phyloP scores from a whole-genome alignment of 139 green algal genomes.

The Tetradesmus obliquus region DNA sequence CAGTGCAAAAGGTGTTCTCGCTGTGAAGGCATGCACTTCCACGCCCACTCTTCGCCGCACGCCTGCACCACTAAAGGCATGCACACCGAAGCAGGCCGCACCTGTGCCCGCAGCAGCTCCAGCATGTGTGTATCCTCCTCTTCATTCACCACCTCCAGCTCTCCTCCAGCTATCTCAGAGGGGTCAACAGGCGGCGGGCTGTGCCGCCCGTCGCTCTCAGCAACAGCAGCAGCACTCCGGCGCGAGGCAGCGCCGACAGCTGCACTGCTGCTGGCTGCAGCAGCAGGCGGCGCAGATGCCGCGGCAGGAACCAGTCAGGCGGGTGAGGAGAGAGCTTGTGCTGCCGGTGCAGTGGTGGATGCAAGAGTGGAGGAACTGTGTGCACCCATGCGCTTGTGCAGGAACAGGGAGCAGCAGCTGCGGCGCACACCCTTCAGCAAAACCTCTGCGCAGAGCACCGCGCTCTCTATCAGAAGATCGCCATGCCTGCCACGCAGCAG shows the following conservation, averaged over 20 bases:
- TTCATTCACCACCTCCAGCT: conserved; percentile 77
- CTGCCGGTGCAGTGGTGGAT: no score
- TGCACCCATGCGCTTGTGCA: no score
- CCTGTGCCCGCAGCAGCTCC: conserved; percentile 73
- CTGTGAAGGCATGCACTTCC: no score
- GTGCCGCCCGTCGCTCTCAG: conserved; percentile 62
- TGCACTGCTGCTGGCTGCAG: not conserved
- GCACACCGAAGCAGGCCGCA: conserved; percentile 12
- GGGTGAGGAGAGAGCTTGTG: not conserved
- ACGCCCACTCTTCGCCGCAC: not conserved
- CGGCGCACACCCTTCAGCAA: no score
- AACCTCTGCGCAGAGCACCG: no score
- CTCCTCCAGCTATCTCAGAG: conserved; percentile 41
- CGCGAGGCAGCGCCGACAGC: not conserved
- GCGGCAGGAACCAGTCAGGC: not conserved
- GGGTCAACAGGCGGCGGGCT: conserved; percentile 73
- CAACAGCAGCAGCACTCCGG: not conserved
- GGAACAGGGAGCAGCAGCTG: no score
- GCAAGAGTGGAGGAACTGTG: no score
- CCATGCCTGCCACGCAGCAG: no score
- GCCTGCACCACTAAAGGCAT: not conserved
- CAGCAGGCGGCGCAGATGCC: not conserved
- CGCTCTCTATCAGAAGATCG: no score
- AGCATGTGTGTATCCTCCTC: conserved; percentile 79
- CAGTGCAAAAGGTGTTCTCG: no score